phyloP scores from a whole-genome alignment of 176 grass and related monocot genomes.

The Miscanthus lutarioriparius region DNA sequence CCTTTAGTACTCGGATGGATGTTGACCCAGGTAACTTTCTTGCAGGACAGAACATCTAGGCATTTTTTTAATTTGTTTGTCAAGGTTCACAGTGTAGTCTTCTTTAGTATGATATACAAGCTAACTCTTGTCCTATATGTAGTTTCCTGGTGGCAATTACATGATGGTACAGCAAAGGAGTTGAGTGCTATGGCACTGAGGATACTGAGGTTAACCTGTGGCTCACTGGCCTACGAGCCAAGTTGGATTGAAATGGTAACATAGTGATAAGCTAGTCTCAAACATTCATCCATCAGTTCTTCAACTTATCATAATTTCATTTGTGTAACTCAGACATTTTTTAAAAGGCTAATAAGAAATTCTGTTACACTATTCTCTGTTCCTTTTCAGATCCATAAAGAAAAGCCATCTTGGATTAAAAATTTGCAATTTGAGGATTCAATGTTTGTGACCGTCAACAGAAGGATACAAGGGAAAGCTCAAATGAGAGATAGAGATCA shows the following conservation, averaged over 20 bases:
- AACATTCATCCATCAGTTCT: background rate
- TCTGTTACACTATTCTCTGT: background rate
- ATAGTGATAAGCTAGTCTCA: background rate
- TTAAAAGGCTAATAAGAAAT: background rate
- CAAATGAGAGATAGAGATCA: background rate
- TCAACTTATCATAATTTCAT: background rate
- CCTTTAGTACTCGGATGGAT: background rate
- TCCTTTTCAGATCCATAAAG: background rate
- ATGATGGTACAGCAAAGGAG: background rate
- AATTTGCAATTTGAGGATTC: background rate
- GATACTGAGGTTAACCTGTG: slow-evolving; percentile 10
- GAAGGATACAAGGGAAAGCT: background rate
- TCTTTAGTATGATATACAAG: background rate
- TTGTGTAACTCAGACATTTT: background rate
- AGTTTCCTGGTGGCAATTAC: background rate
- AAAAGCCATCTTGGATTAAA: background rate
- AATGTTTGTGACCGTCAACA: background rate
- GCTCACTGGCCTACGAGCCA: background rate
- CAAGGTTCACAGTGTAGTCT: background rate
- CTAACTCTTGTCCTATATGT: background rate
- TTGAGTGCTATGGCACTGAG: background rate
- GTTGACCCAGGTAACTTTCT: background rate
- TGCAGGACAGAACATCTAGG: background rate
- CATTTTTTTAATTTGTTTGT: background rate
- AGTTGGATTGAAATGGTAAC: slow-evolving; percentile 19